Conservation (phyloP, 2,329 filamentous ascomycete species). For the Claviceps arundinis region DNA sequence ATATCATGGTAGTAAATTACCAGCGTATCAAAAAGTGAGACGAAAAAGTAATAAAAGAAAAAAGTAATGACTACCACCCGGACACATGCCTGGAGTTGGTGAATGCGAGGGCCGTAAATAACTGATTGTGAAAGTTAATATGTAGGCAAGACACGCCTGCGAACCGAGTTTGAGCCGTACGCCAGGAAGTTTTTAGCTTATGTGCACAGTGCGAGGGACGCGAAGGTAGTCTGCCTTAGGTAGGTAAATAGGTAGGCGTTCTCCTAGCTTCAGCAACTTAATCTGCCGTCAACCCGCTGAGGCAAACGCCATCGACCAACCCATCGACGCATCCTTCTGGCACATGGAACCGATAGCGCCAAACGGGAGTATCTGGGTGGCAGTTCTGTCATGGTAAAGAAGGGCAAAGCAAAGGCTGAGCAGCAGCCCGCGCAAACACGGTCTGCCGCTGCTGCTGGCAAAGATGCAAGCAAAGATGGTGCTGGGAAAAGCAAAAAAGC, state of each 20-base stretch:
- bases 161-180: neutral
- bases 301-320: neutral
- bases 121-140: neutral
- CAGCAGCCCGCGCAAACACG: slow-evolving; percentile 20
- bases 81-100: neutral
- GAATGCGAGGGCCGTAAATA: neutral
- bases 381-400: slow-evolving; percentile 31
- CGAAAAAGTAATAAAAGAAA: slow-evolving; percentile 1
- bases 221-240: too few relatives aligned
- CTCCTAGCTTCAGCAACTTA: neutral
- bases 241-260: neutral
- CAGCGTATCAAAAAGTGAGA: slow-evolving; percentile 9
- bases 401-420: slow-evolving; percentile 37
- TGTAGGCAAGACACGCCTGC: too few relatives aligned
- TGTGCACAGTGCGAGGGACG: slow-evolving; percentile 1
- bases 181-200: too few relatives aligned
- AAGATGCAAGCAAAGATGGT: slow-evolving; percentile 43
- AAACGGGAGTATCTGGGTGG: neutral
- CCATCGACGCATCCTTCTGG: neutral
- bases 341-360: neutral
- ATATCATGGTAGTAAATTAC: slow-evolving; percentile 6
- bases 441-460: slow-evolving; percentile 29
- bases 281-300: neutral
- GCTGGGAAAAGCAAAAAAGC: slow-evolving; percentile 30
- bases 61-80: neutral